These are phyloP conservation scores for Rhodomyrtus psidioides DNA, from an alignment of 441 rosid species.

Conservation along the genomic window DNA sequence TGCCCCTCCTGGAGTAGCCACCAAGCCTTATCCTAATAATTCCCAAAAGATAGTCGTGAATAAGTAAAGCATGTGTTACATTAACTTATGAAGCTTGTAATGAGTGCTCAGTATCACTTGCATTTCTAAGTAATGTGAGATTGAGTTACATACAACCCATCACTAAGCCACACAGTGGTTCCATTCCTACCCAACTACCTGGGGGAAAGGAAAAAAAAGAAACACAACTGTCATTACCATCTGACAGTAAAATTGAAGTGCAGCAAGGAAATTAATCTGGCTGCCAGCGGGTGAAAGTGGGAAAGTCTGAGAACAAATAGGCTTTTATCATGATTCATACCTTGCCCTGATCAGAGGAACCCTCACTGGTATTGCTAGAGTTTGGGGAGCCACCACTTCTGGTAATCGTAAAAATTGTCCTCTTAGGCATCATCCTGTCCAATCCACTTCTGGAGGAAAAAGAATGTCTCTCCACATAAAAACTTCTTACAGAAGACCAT, in stretches of 20 bases:
- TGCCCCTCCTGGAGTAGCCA: too few species aligned
- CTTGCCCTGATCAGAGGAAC: slow-evolving; percentile 35
- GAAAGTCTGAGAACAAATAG: not conserved
- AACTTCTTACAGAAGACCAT: not conserved
- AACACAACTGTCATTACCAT: not conserved
- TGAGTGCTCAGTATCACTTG: not conserved
- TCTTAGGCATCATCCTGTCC: slow-evolving; percentile 15
- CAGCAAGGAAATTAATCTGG: not conserved
- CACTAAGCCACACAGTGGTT: not conserved
- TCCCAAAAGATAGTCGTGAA: not conserved
- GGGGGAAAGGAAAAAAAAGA: not conserved
- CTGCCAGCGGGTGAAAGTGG: not conserved
- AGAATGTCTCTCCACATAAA: not conserved
- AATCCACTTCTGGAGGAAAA: not conserved
- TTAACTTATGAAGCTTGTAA: not conserved
- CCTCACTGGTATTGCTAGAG: slow-evolving; percentile 23
- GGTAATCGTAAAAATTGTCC: slow-evolving; percentile 14
- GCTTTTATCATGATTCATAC: slow-evolving; percentile 13
- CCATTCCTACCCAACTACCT: not conserved
- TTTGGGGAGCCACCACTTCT: slow-evolving; percentile 33
- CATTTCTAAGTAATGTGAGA: not conserved
- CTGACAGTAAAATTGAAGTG: not conserved
- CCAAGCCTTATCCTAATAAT: not conserved
- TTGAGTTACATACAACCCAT: not conserved
- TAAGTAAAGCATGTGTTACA: not conserved